Conservation (phyloP, 2,329 filamentous ascomycete genomes). For the Balansia obtecta region DNA sequence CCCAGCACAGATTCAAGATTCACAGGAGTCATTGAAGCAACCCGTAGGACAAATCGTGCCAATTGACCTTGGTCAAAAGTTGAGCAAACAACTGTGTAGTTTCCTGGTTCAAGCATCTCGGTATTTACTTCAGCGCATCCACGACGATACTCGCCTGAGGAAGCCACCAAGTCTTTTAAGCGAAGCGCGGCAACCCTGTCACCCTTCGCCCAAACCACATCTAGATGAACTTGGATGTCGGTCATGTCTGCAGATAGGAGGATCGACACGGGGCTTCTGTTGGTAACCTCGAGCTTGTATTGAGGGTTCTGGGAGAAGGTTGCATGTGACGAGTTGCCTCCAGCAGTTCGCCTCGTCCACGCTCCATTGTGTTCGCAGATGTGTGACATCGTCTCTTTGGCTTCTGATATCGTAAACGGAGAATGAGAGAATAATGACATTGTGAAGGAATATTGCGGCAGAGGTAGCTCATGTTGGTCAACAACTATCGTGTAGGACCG, state of each 20-base stretch:
- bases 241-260: constrained; percentile 56
- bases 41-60: constrained; percentile 59
- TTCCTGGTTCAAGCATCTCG: constrained; percentile 49
- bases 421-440: constrained; percentile 67
- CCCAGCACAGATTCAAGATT: constrained; percentile 48
- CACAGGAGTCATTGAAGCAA: constrained; percentile 52
- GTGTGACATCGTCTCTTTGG: constrained; percentile 45
- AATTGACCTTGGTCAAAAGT: constrained; percentile 76
- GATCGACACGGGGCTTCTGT: constrained; percentile 52
- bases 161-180: constrained; percentile 64
- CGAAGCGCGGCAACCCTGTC: constrained; percentile 58
- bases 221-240: constrained; percentile 70
- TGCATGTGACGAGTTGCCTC: constrained; percentile 67
- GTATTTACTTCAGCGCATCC: constrained; percentile 62
- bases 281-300: constrained; percentile 52
- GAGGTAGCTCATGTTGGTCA: constrained; percentile 66
- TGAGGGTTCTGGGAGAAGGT: constrained; percentile 82
- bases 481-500: constrained; percentile 49
- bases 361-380: constrained; percentile 46
- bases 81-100: constrained; percentile 80
- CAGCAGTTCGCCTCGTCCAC: constrained; percentile 72
- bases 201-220: constrained; percentile 67
- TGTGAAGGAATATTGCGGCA: constrained; percentile 70
- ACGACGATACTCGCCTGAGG: constrained; percentile 80
- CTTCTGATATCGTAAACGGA: constrained; percentile 47